A percentile compares a stretch with the other conserved stretches of the same genome.
Conservation (phyloP, 2,329 filamentous ascomycete species). For the Beauveria sp. region DNA sequence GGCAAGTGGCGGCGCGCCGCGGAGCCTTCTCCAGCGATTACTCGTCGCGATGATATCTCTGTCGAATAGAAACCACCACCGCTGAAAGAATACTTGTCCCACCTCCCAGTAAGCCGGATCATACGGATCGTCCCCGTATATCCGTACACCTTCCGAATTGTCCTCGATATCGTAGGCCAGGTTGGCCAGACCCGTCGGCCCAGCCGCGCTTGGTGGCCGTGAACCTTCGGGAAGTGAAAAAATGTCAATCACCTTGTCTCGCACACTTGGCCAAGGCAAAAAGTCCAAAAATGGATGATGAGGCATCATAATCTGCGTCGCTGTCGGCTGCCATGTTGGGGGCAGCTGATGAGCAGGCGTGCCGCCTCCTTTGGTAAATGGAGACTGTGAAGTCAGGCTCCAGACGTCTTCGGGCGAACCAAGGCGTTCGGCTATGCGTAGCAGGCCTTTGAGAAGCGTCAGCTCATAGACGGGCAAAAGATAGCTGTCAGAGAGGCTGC, state of each 20-base stretch:
- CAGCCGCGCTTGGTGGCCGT: constrained; percentile 39
- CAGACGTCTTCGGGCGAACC: constrained; percentile 35
- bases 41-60: constrained; percentile 42
- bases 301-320: constrained; percentile 38
- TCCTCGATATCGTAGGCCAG: constrained; percentile 53
- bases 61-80: constrained; percentile 56
- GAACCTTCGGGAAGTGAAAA: constrained; percentile 39
- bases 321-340: constrained; percentile 41
- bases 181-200: constrained; percentile 39
- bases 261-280: constrained; percentile 48
- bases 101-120: constrained; percentile 47
- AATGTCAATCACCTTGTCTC: constrained; percentile 45
- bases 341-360: constrained; percentile 33
- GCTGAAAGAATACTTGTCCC: constrained; percentile 48
- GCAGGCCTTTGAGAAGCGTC: constrained; percentile 37
- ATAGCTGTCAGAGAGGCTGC: constrained; percentile 38
- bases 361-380: constrained; percentile 31
- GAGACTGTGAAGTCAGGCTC: constrained; percentile 38
- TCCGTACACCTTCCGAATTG: constrained; percentile 39
- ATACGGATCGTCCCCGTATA: constrained; percentile 43
- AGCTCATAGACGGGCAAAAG: constrained; percentile 41
- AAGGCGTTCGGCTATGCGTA: constrained; percentile 40
- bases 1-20: constrained; percentile 33
- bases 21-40: constrained; percentile 40
- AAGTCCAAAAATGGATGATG: constrained; percentile 53